phyloP scores from a whole-genome alignment of 495 filamentous ascomycete genomes.

The Tuber microsphaerosporum region DNA sequence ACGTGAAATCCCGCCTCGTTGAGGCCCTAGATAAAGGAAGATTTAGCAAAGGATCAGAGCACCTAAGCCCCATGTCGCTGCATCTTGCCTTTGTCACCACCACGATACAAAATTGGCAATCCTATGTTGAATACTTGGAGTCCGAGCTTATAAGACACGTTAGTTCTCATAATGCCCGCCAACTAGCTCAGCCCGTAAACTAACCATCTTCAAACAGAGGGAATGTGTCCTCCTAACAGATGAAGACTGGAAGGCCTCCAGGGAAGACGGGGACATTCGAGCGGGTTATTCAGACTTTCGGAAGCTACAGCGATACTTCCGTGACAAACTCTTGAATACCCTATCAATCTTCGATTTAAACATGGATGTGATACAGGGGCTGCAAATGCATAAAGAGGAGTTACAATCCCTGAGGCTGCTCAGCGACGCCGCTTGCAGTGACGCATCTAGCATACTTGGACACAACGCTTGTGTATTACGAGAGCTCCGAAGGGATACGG shows the following conservation, averaged over 20 bases:
- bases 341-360: conserved; percentile 12
- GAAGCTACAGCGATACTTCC: conserved; percentile 13
- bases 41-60: neutral
- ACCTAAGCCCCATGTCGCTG: conserved; percentile 7
- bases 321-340: conserved; percentile 10
- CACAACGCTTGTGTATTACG: neutral
- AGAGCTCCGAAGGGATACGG: neutral
- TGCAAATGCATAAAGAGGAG: neutral
- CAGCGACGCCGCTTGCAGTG: neutral
- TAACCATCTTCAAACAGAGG: conserved; percentile 8
- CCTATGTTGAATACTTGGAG: conserved; percentile 12
- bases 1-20: neutral
- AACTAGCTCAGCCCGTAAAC: neutral
- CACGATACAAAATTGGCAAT: conserved; percentile 13
- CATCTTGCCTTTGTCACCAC: conserved; percentile 9
- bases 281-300: conserved; percentile 12
- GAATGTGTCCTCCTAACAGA: conserved; percentile 10
- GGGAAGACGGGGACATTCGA: neutral
- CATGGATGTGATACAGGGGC: conserved; percentile 7
- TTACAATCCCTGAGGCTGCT: conserved; percentile 4
- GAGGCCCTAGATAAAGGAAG: conserved; percentile 1
- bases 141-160: conserved; percentile 8
- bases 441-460: conserved; percentile 8
- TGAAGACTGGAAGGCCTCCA: conserved; percentile 6
- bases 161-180: neutral